These are phyloP conservation scores for Elasticomyces elasticus DNA, from an alignment of 495 filamentous ascomycete genomes.

Conservation along the genomic window DNA sequence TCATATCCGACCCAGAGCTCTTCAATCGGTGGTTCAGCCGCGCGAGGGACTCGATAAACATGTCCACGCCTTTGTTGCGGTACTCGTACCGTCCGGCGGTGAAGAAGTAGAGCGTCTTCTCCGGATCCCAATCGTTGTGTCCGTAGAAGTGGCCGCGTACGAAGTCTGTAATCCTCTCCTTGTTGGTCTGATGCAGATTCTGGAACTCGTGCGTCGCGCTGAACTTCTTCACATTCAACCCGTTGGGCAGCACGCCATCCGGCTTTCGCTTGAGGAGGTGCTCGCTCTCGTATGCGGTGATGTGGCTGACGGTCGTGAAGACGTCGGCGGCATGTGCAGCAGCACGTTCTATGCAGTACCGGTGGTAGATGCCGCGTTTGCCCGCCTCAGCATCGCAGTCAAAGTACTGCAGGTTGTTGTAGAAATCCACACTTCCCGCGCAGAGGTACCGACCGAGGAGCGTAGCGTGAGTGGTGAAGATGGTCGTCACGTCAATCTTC, in stretches of 20 bases:
- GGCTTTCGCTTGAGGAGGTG: constrained; percentile 96
- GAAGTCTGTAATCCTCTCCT: constrained; percentile 97
- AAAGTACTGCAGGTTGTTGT: constrained; percentile 97
- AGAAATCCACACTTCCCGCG: constrained; percentile 95
- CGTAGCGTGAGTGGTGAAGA: constrained; percentile 97
- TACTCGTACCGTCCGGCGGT: constrained; percentile 95
- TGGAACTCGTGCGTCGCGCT: constrained; percentile 98
- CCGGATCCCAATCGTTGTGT: constrained; percentile 90
- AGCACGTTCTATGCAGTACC: constrained; percentile 94
- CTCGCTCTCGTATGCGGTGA: constrained; percentile 95
- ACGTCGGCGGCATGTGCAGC: constrained; percentile 87
- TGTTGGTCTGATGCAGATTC: constrained; percentile 89
- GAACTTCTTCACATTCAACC: constrained; percentile 97
- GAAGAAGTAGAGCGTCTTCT: constrained; percentile 97
- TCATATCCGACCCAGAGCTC: constrained; percentile 72
- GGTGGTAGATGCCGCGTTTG: constrained; percentile 96
- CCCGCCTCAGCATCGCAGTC: constrained; percentile 95
- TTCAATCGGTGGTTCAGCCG: constrained; percentile 91
- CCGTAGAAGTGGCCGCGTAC: constrained; percentile 97
- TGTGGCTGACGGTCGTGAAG: constrained; percentile 97
- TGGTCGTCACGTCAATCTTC: constrained; percentile 92
- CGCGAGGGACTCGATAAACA: constrained; percentile 96
- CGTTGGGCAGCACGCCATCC: constrained; percentile 91
- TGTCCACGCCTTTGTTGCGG: constrained; percentile 96
- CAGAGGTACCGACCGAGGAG: constrained; percentile 91